A percentile compares a stretch with the other conserved stretches of the same genome.
These are phyloP conservation scores for Kodamaea neixiangensis DNA, from an alignment of 805 yeast genomes.

Conservation along the genomic window DNA sequence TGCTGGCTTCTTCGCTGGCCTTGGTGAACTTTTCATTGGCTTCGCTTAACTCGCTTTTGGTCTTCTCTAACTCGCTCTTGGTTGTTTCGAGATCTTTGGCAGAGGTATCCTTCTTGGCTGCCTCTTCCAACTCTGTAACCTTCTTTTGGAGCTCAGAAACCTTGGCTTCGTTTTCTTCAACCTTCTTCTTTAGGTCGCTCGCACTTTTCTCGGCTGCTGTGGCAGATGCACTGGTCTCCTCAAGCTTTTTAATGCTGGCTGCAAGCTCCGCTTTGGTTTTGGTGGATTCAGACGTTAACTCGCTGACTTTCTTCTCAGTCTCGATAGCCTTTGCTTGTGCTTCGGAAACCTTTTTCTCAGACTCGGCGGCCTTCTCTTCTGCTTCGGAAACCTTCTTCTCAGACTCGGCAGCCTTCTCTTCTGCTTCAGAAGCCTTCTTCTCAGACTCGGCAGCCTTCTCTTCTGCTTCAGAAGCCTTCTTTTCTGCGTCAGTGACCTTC, in stretches of 20 bases:
- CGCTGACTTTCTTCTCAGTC: neutral
- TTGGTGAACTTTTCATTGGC: neutral
- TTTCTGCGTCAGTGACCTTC: neutral
- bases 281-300: neutral
- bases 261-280: neutral
- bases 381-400: neutral
- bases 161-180: constrained; percentile 4
- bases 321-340: neutral
- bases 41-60: neutral
- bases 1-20: constrained; percentile 1
- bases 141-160: neutral
- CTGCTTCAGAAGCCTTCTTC: neutral
- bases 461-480: neutral
- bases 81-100: neutral
- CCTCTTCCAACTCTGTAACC: constrained; percentile 7
- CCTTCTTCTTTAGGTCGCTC: constrained; percentile 3
- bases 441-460: neutral
- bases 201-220: neutral
- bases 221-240: neutral
- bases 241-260: neutral
- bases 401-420: neutral
- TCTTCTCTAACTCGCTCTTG: neutral
- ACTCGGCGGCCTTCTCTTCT: neutral
- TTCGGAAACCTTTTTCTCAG: neutral
- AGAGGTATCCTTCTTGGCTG: neutral